Evolutionary conservation across 306 rosid genomes (phyloP).

Genomic region (Acacia melanoxylon): DNA sequence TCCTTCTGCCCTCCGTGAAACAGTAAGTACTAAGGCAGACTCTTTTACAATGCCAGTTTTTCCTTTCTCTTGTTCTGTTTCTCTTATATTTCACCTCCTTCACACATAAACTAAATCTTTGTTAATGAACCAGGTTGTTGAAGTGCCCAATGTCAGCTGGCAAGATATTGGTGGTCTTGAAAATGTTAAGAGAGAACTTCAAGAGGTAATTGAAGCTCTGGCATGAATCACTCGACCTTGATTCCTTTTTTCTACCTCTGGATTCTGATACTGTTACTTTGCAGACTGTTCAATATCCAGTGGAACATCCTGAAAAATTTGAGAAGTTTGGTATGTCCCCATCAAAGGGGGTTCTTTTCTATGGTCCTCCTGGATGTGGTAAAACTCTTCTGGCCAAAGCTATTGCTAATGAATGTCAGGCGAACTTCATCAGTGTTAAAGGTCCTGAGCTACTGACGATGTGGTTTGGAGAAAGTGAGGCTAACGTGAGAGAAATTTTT

Average conservation of each 20-base stretch:
- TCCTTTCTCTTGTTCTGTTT: slow-evolving; percentile 19
- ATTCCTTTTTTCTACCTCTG: slow-evolving; percentile 3
- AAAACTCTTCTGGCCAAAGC: slow-evolving; percentile 97
- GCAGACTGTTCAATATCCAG: slow-evolving; percentile 99
- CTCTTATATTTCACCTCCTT: background rate
- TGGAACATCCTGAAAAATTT: slow-evolving; percentile 97
- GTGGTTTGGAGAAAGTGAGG: slow-evolving; percentile 99
- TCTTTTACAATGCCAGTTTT: background rate
- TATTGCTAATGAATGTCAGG: slow-evolving; percentile 98
- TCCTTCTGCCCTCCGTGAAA: slow-evolving; percentile 97
- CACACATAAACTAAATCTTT: slow-evolving; percentile 23
- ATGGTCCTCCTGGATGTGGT: slow-evolving; percentile 99
- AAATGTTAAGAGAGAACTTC: slow-evolving; percentile 97
- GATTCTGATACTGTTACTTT: slow-evolving; percentile 20
- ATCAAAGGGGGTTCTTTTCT: slow-evolving; percentile 97
- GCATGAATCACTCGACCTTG: background rate
- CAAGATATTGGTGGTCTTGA: slow-evolving; percentile 98
- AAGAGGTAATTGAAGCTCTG: slow-evolving; percentile 65
- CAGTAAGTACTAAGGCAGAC: slow-evolving; percentile 51
- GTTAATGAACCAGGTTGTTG: slow-evolving; percentile 72
- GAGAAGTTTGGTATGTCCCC: slow-evolving; percentile 99
- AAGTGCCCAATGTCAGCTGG: slow-evolving; percentile 95
- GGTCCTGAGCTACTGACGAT: slow-evolving; percentile 98
- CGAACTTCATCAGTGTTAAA: slow-evolving; percentile 94
- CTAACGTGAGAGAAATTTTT: slow-evolving; percentile 95